Evolutionary conservation across 2,329 filamentous ascomycete species (phyloP).

Genomic region (Colletotrichum liriopes): DNA sequence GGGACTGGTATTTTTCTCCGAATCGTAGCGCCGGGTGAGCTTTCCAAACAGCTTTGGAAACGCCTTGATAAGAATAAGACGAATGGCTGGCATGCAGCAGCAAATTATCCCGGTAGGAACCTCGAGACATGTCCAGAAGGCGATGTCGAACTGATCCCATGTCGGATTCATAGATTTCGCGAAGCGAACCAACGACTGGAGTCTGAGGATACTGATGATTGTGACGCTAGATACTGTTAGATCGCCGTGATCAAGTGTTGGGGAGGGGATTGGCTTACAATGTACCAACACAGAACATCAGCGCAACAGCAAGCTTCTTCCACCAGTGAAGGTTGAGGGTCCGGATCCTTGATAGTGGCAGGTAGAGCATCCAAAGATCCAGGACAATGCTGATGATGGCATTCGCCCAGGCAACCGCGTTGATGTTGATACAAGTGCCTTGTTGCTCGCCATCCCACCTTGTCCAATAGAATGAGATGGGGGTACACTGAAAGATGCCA

Average conservation of each 20-base stretch:
- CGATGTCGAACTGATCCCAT: constrained; percentile 50
- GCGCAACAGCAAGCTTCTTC: constrained; percentile 59
- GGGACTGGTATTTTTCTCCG: constrained; percentile 4
- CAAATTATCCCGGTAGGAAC: constrained; percentile 38
- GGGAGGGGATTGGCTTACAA: constrained; percentile 50
- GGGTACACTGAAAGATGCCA: constrained; percentile 57
- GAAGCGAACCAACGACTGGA: constrained; percentile 49
- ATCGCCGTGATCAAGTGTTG: not conserved
- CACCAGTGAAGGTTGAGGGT: constrained; percentile 54
- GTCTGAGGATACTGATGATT: constrained; percentile 50
- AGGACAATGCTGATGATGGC: constrained; percentile 59
- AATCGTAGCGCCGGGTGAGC: constrained; percentile 28
- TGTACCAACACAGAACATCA: constrained; percentile 62
- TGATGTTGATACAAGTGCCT: constrained; percentile 59
- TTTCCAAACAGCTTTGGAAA: constrained; percentile 30
- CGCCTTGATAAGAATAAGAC: constrained; percentile 37
- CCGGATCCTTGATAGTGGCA: constrained; percentile 57
- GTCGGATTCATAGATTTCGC: constrained; percentile 49
- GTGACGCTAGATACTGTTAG: constrained; percentile 47
- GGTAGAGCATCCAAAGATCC: constrained; percentile 60
- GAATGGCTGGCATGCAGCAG: constrained; percentile 36
- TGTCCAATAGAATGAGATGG: constrained; percentile 58
- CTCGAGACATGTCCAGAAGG: constrained; percentile 40
- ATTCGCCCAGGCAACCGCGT: constrained; percentile 59
- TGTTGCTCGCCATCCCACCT: constrained; percentile 57